Evolutionary conservation across 441 rosid species (phyloP).

Genomic region (Bruguiera hainesii): DNA sequence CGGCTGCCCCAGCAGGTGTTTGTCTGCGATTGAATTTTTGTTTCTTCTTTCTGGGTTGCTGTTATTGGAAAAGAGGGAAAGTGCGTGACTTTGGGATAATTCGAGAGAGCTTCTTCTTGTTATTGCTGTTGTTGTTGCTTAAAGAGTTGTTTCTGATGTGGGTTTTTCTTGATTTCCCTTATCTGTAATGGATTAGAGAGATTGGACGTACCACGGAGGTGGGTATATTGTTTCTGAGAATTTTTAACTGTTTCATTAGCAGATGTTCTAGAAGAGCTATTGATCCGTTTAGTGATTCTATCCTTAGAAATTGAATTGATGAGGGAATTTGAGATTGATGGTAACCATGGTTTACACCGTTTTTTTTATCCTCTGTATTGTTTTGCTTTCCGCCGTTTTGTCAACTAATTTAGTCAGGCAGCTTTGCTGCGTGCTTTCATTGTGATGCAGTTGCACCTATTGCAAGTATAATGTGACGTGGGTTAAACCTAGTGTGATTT

Average conservation of each 20-base stretch:
- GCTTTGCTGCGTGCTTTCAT: no score
- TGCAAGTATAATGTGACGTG: no score
- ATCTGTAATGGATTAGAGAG: not conserved
- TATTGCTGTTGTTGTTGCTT: not conserved
- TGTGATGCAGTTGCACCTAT: no score
- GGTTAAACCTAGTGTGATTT: no score
- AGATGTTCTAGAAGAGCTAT: not conserved
- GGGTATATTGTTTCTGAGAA: not conserved
- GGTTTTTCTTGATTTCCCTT: not conserved
- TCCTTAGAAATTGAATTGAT: no score
- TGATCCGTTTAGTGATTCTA: no score
- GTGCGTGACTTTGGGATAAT: not conserved
- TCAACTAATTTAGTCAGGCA: no score
- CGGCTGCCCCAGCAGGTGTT: conserved; percentile 76
- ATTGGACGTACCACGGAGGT: not conserved
- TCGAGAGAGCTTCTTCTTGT: not conserved
- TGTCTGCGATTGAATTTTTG: conserved; percentile 43
- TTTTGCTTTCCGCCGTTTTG: no score
- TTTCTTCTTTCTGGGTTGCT: not conserved
- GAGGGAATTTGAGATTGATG: no score
- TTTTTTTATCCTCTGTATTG: no score
- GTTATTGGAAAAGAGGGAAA: not conserved
- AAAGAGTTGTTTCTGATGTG: not conserved
- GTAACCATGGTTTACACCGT: no score
- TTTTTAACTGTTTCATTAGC: not conserved